Base-by-base conservation (phyloP, 805 yeast species). In the Cyberlindnera saturnus region DNA sequence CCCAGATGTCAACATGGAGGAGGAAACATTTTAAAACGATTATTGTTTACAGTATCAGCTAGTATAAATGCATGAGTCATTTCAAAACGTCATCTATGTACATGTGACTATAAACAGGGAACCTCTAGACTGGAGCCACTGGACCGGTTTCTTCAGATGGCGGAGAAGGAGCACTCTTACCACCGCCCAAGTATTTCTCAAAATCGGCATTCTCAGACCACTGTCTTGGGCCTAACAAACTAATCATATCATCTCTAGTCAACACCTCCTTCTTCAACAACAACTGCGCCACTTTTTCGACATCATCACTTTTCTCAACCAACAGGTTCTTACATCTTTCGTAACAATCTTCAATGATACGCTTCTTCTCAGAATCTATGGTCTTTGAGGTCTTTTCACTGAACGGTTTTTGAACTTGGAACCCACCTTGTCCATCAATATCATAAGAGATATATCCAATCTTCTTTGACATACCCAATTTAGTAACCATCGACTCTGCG, bases 401-500 rank as follows among this genome's bases (percentile, higher is more conserved):
- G 65, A 77, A 86, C 32, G 86, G 79, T 66, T 74, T 85, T 50
- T 63, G 66, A 26, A 76, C 74, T 56, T 74, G 73, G 40, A 75
- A 68, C 16, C 81, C 81, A 35, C 75, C 74, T 37, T 68, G 65
- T 34, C 71, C 75, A 32, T 67, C 74, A 31, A 66, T 64, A 44
- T 76, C 82, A 46, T 75, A 77, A 29, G 75, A 70, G 28, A 81
- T 71, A 56, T 74, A 75, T 6, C 96, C 97, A 41, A 90, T 70
- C 58, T 79, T 75, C 7, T 77, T 72, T n/a, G 93, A 82, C 95
- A 89, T 87, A 28, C 96, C 96, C 45, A 86, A 74, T 55, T 79
- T 80, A 33, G 88, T 77, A 29, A 90, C 95, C 97, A 90, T 90
- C 17, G 82, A 79, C 53, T 79, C 82, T 3, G 96, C 96, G 77